Percentiles rank a stretch among this genome's conserved stretches.
Evolutionary conservation across 805 yeast species (phyloP).

Genomic region (Candida verbasci): DNA sequence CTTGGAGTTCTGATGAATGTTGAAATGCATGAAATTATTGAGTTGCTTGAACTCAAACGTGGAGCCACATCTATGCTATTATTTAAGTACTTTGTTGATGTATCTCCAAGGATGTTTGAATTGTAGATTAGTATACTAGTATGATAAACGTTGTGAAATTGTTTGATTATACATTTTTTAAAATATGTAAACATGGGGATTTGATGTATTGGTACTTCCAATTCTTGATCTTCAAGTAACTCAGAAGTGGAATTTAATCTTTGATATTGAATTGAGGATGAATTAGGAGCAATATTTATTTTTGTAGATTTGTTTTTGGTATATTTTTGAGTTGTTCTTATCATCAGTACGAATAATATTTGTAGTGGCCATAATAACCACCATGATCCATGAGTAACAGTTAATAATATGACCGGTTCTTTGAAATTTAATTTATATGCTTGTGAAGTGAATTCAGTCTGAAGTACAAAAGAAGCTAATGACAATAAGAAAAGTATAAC

Average conservation of each 20-base stretch:
- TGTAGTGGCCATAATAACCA: conserved; percentile 69
- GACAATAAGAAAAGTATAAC: conserved; percentile 29
- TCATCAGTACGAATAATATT: conserved; percentile 43
- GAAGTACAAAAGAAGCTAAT: conserved; percentile 60
- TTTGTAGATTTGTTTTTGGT: background rate
- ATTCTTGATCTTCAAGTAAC: conserved; percentile 2
- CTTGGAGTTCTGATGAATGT: conserved; percentile 44
- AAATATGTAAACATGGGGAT: conserved; percentile 22
- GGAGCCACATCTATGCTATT: conserved; percentile 33
- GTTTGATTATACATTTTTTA: conserved; percentile 35
- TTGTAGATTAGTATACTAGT: conserved; percentile 41
- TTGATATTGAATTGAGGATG: background rate
- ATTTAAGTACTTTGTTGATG: conserved; percentile 28
- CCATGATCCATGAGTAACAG: conserved; percentile 78
- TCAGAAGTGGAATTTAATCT: conserved; percentile 20
- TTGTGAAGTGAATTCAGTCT: conserved; percentile 75
- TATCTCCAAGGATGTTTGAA: conserved; percentile 33
- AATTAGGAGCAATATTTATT: background rate
- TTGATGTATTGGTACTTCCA: conserved; percentile 1
- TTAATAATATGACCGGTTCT: conserved; percentile 66
- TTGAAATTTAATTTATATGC: conserved; percentile 54
- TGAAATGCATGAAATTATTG: conserved; percentile 26
- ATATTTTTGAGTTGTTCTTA: background rate
- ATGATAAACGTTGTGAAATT: conserved; percentile 41
- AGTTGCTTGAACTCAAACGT: conserved; percentile 28